Conservation (phyloP, 129 eudicot species). For the Kitagawia praeruptora region DNA sequence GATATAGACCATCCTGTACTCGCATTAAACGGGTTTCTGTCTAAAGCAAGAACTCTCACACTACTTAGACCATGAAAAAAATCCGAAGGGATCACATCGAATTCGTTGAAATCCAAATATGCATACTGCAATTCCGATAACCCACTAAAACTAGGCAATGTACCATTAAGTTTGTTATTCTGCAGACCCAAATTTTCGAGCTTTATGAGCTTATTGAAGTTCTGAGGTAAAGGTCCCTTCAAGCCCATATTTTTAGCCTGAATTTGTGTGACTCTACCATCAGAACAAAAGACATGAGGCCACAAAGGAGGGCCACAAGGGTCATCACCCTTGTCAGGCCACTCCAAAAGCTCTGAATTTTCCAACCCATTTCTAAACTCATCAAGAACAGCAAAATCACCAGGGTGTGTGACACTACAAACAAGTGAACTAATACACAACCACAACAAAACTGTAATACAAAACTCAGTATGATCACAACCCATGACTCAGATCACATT, state of each 20-base stretch:
- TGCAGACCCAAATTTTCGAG: conserved; percentile 41
- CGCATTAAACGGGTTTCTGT: conserved; percentile 31
- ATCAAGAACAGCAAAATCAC: conserved; percentile 25
- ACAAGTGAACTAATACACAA: conserved; percentile 10
- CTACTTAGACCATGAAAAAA: conserved; percentile 31
- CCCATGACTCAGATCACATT: conserved; percentile 4
- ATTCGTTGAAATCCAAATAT: conserved; percentile 25
- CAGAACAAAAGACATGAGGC: conserved; percentile 37
- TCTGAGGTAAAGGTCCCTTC: conserved; percentile 30
- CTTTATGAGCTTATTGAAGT: conserved; percentile 22
- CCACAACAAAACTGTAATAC: background rate
- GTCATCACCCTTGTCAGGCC: conserved; percentile 31
- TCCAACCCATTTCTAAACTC: conserved; percentile 36
- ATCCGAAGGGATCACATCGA: conserved; percentile 31
- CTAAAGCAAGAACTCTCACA: conserved; percentile 28
- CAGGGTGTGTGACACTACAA: conserved; percentile 23
- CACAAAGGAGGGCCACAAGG: conserved; percentile 48
- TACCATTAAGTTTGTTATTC: conserved; percentile 24
- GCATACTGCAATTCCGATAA: conserved; percentile 32
- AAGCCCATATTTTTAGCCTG: conserved; percentile 31
- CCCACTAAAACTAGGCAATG: conserved; percentile 36
- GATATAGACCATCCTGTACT: conserved; percentile 38
- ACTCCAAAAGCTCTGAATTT: conserved; percentile 31
- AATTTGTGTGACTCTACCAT: conserved; percentile 43
- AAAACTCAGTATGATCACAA: background rate